Percentiles rank a stretch among this genome's conserved stretches.
Conservation (phyloP, 2,329 filamentous ascomycete genomes). For the Ceratocystis destructans region DNA sequence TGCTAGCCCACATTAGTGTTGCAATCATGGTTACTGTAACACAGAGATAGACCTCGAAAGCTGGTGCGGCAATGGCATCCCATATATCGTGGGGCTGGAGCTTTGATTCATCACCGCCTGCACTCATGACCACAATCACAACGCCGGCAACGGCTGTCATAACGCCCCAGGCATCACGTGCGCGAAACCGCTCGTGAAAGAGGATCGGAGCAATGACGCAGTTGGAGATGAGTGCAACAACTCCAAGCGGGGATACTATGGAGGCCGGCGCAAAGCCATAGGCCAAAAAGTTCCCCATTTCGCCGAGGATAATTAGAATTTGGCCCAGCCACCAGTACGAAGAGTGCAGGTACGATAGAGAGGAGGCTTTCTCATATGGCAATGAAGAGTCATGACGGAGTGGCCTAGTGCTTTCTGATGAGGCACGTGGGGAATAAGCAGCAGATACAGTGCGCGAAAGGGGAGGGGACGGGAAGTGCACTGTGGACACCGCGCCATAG, state of each 20-base stretch:
- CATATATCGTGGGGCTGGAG: constrained; percentile 83
- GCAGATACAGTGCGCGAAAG: constrained; percentile 2
- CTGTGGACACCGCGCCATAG: constrained; percentile 15
- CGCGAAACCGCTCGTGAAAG: constrained; percentile 79
- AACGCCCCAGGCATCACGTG: constrained; percentile 76
- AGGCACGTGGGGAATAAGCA: not conserved
- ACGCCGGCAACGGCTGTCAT: constrained; percentile 75
- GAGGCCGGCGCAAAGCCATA: constrained; percentile 97
- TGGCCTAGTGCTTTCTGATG: constrained; percentile 16
- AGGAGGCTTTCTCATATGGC: constrained; percentile 23
- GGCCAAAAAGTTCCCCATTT: constrained; percentile 90
- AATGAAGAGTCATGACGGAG: constrained; percentile 6
- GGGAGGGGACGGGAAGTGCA: not conserved
- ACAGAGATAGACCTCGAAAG: constrained; percentile 80
- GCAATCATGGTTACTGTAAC: constrained; percentile 62
- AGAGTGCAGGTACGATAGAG: constrained; percentile 70
- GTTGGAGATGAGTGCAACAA: constrained; percentile 93
- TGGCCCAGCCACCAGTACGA: constrained; percentile 97
- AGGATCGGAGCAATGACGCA: constrained; percentile 91
- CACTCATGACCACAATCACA: constrained; percentile 84
- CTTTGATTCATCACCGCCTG: constrained; percentile 77
- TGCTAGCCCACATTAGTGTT: constrained; percentile 67
- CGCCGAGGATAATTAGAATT: constrained; percentile 79
- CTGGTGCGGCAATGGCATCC: constrained; percentile 72
- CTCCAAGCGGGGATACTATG: constrained; percentile 88